Conservation (phyloP, 192 early-diverging fungal genomes). For the Cetraspora pellucida region DNA sequence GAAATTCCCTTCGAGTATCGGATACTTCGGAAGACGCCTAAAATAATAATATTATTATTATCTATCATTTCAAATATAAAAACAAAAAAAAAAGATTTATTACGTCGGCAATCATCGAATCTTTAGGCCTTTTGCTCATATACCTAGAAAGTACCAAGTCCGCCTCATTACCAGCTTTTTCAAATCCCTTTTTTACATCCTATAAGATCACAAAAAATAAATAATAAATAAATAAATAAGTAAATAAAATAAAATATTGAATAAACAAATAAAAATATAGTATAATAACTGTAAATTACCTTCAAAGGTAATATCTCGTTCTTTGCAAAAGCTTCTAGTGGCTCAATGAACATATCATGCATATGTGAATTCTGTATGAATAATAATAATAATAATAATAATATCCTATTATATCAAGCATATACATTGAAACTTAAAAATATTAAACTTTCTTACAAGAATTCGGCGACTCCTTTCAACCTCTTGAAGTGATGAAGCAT, state of each 20-base stretch:
- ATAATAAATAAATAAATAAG: not conserved
- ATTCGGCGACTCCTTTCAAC: slow-evolving; percentile 57
- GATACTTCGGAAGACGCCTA: slow-evolving; percentile 63
- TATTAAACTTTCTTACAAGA: slow-evolving; percentile 38
- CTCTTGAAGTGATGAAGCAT: slow-evolving; percentile 56
- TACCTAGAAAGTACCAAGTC: slow-evolving; percentile 60
- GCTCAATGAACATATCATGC: slow-evolving; percentile 68
- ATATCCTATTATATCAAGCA: not conserved
- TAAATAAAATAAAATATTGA: not conserved
- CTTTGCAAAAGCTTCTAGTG: slow-evolving; percentile 66
- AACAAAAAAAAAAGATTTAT: slow-evolving; percentile 37
- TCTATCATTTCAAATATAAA: not conserved
- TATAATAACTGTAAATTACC: slow-evolving; percentile 36
- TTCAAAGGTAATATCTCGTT: slow-evolving; percentile 55
- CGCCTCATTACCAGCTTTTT: slow-evolving; percentile 63
- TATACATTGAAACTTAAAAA: not conserved
- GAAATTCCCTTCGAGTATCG: slow-evolving; percentile 62
- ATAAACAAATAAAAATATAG: not conserved
- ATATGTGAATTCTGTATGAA: slow-evolving; percentile 61
- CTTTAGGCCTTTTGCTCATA: slow-evolving; percentile 63
- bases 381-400: not conserved
- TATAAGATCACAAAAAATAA: slow-evolving; percentile 25
- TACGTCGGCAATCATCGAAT: slow-evolving; percentile 61
- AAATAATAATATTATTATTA: not conserved
- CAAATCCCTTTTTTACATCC: slow-evolving; percentile 63